These are phyloP conservation scores for Pythium aphanidermatum DNA, from an alignment of 352 stramenopile genomes.

Conservation along the genomic window DNA sequence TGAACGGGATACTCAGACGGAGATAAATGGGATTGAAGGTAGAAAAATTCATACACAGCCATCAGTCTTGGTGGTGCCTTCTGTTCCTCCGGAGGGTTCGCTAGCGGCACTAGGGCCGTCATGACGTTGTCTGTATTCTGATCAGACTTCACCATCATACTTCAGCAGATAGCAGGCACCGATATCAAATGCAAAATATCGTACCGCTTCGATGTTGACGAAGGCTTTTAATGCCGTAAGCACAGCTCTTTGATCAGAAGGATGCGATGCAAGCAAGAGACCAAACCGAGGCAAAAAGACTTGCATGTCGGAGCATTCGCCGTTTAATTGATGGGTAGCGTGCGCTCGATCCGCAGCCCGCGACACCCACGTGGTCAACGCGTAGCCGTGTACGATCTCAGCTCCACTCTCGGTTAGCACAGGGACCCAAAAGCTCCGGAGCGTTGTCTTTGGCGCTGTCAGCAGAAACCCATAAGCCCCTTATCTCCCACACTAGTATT, in stretches of 20 bases:
- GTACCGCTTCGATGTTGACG: too few species aligned
- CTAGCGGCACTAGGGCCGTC: too few species aligned
- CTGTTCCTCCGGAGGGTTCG: too few species aligned
- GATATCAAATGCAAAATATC: too few species aligned
- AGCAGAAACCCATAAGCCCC: too few species aligned
- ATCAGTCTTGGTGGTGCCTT: constrained; percentile 13
- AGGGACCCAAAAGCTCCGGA: constrained; percentile 45
- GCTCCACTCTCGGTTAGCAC: not conserved
- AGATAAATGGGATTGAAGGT: constrained; percentile 14
- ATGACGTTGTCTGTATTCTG: too few species aligned
- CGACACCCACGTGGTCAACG: constrained; percentile 28
- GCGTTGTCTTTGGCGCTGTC: constrained; percentile 21
- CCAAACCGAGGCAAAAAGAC: constrained; percentile 5
- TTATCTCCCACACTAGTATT: too few species aligned
- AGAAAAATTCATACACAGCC: constrained; percentile 32
- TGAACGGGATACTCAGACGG: constrained; percentile 23
- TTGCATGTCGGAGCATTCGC: not conserved
- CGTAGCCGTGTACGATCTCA: constrained; percentile 26
- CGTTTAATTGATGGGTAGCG: not conserved
- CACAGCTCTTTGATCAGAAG: not conserved
- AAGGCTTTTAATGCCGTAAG: not conserved
- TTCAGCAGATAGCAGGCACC: too few species aligned
- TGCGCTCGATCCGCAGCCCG: not conserved
- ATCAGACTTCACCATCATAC: too few species aligned
- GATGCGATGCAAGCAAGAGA: constrained; percentile 1